These are phyloP conservation scores for Phytophthora pini DNA, from an alignment of 352 stramenopile species.

Conservation along the genomic window DNA sequence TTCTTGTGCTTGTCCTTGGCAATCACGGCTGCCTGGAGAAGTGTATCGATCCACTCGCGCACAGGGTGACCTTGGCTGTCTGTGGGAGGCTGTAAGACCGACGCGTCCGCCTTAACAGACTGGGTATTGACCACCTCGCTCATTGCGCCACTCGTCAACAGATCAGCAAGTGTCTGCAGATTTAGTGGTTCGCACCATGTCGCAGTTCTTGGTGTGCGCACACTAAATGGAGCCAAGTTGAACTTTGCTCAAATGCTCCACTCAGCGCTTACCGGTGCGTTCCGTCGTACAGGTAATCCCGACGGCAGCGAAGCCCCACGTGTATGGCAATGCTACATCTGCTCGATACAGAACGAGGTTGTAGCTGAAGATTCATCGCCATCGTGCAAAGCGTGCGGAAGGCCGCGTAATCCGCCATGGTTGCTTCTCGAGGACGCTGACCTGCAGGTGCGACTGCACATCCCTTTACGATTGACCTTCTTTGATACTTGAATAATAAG, in stretches of 20 bases:
- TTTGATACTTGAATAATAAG: neutral
- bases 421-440: slow-evolving; percentile 27
- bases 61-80: slow-evolving; percentile 44
- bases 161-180: slow-evolving; percentile 22
- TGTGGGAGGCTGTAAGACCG: slow-evolving; percentile 16
- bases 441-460: slow-evolving; percentile 30
- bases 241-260: neutral
- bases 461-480: neutral
- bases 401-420: slow-evolving; percentile 34
- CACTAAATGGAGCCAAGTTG: slow-evolving; percentile 10
- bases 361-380: neutral
- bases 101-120: slow-evolving; percentile 9
- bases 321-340: slow-evolving; percentile 24
- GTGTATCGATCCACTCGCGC: slow-evolving; percentile 81
- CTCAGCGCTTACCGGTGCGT: slow-evolving; percentile 7
- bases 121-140: slow-evolving; percentile 31
- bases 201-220: slow-evolving; percentile 28
- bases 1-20: slow-evolving; percentile 63
- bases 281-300: neutral
- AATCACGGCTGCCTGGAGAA: slow-evolving; percentile 79
- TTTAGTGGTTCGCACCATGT: slow-evolving; percentile 38
- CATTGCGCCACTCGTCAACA: slow-evolving; percentile 25
- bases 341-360: slow-evolving; percentile 11
- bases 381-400: slow-evolving; percentile 27
- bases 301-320: neutral